Base-by-base conservation (phyloP, 75 land plant species). In the Adiantum capillusveneris region DNA sequence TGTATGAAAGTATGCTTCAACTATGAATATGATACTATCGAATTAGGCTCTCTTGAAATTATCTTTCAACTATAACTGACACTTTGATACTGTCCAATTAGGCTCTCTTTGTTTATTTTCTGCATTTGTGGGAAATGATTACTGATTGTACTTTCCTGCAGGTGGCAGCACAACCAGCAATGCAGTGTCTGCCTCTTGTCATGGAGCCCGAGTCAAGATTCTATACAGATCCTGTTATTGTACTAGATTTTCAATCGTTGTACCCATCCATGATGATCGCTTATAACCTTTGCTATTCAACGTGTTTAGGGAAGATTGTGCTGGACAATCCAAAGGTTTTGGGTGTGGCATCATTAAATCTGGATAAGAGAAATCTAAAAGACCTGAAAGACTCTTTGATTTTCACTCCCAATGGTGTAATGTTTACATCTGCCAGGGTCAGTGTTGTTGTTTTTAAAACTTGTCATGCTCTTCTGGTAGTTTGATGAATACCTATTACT, bases 221-320 rank as follows among this genome's bases (percentile, higher is more conserved):
- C 64, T 94, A 94, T 63, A 71, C 80, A 62, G 95, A 93, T 70
- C 98, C 98, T 29, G 98, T 94, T 25, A 75, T 94, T 64, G 98
- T 94, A 27, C 68, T 94, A 65, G 98, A 94, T 62, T 94, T 94
- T 59, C 98, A 94, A 66, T 86, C 98, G 31, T 85, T 94, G 54
- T 94, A 94, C 75, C 98, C 98, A 44, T 94, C 98, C 42, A 94
- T 94, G 98, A 81, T 94, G 30, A 94, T 94, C 64, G 98, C 84
- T 34, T 94, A 94, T 63, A 94, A 94, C 49, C 79, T 94, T 27
- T 94, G 98, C 70, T 94, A 64, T 69, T 89, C 75, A 26, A 89
- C 98, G 21, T 89, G 96, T 71, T 72, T 94, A 50, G 98, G 98
- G 11, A 85, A 84, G 65, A 56, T 85, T 54, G 53, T 59, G 2